phyloP scores from a whole-genome alignment of 2,329 filamentous ascomycete genomes.

The Fusarium sp. region DNA sequence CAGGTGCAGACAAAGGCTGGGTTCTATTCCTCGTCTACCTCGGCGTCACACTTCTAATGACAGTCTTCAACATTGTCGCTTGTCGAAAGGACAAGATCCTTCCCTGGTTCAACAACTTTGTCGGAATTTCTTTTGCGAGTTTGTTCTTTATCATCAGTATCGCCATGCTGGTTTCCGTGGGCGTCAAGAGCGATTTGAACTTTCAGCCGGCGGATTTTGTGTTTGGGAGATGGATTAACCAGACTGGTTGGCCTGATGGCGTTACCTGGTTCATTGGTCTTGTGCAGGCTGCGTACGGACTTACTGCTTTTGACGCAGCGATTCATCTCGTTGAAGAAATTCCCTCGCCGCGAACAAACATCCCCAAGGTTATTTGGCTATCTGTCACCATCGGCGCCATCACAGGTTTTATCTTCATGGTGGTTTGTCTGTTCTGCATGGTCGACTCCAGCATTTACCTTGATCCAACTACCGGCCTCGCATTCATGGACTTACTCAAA shows the following conservation, averaged over 20 bases:
- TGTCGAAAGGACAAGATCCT: conserved; percentile 57
- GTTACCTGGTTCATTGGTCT: conserved; percentile 69
- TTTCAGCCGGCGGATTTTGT: conserved; percentile 64
- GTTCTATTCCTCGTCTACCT: conserved; percentile 66
- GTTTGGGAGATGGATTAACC: conserved; percentile 61
- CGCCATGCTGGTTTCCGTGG: conserved; percentile 64
- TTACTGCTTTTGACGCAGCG: conserved; percentile 65
- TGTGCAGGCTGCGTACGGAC: conserved; percentile 66
- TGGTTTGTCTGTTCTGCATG: conserved; percentile 63
- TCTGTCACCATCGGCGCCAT: conserved; percentile 61
- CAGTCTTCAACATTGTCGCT: conserved; percentile 61
- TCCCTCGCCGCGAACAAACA: conserved; percentile 61
- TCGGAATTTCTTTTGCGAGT: conserved; percentile 63
- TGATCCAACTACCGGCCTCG: conserved; percentile 54
- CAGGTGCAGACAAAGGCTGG: conserved; percentile 60
- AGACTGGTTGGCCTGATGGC: conserved; percentile 63
- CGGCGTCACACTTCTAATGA: conserved; percentile 60
- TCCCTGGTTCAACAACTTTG: conserved; percentile 66
- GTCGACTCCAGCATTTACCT: conserved; percentile 58
- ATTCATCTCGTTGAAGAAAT: conserved; percentile 70
- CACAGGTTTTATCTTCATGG: conserved; percentile 63
- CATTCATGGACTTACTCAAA: conserved; percentile 62
- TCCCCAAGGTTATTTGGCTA: conserved; percentile 63
- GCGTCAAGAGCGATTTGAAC: conserved; percentile 54
- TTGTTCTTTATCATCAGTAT: conserved; percentile 65